These are phyloP conservation scores for Peniophora sp. DNA, from an alignment of 1,284 basidiomycete genomes.

Conservation along the genomic window DNA sequence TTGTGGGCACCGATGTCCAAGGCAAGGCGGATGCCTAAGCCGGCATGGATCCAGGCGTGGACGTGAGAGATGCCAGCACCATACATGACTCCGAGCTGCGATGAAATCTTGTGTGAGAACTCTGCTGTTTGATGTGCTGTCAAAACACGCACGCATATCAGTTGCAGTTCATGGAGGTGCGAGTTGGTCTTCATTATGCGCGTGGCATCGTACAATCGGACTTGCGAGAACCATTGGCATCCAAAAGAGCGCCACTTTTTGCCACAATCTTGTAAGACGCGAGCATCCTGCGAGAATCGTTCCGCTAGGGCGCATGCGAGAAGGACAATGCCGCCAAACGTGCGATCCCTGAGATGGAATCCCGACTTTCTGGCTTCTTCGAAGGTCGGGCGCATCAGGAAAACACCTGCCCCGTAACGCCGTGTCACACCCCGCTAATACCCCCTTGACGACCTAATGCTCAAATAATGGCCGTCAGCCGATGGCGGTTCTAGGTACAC, in stretches of 20 bases:
- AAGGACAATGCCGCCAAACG: slow-evolving; percentile 63
- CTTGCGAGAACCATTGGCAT: slow-evolving; percentile 66
- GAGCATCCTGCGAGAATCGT: slow-evolving; percentile 57
- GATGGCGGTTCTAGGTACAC: no score
- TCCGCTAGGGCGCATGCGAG: slow-evolving; percentile 70
- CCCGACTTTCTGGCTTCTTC: slow-evolving; percentile 47
- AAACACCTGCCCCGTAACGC: no score
- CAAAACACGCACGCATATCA: slow-evolving; percentile 29
- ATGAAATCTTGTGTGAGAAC: slow-evolving; percentile 2
- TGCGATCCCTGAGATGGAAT: slow-evolving; percentile 45
- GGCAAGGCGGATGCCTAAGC: slow-evolving; percentile 42
- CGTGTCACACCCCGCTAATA: no score
- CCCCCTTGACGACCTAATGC: no score
- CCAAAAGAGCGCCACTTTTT: slow-evolving; percentile 51
- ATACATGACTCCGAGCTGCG: slow-evolving; percentile 13
- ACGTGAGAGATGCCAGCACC: slow-evolving; percentile 36
- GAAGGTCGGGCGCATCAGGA: slow-evolving; percentile 67
- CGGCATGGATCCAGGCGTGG: slow-evolving; percentile 42
- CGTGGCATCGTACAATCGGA: slow-evolving; percentile 30
- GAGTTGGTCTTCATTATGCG: slow-evolving; percentile 45
- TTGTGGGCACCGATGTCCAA: slow-evolving; percentile 35
- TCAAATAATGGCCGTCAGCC: no score
- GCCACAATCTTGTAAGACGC: slow-evolving; percentile 46
- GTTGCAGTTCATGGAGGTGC: slow-evolving; percentile 56
- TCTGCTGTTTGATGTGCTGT: background rate